Conservation (phyloP, 805 yeast genomes). For the Middelhovenomyces tepae region DNA sequence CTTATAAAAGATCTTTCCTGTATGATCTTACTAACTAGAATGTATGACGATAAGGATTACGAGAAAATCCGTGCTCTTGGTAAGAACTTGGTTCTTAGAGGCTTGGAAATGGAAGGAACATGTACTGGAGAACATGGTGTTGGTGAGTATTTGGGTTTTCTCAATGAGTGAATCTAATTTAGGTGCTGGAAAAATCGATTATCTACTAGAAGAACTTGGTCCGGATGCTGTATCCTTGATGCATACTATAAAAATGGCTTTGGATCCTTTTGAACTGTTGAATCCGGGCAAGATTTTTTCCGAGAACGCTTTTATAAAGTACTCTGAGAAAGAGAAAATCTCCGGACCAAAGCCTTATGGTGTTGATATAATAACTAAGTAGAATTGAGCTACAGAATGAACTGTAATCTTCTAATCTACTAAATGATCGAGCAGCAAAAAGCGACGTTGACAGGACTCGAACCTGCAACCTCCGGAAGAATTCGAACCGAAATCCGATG, state of each 20-base stretch:
- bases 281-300: slow-evolving; percentile 72
- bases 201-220: slow-evolving; percentile 56
- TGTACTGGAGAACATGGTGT: slow-evolving; percentile 86
- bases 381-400: no score
- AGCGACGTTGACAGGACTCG: slow-evolving; percentile 27
- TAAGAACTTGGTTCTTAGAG: slow-evolving; percentile 54
- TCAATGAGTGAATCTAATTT: no score
- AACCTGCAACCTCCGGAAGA: slow-evolving; percentile 27
- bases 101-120: slow-evolving; percentile 67
- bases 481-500: slow-evolving; percentile 25
- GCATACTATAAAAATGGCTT: slow-evolving; percentile 62
- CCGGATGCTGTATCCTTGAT: slow-evolving; percentile 56
- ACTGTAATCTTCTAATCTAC: no score
- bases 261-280: slow-evolving; percentile 64
- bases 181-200: slow-evolving; percentile 58
- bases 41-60: slow-evolving; percentile 30
- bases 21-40: not conserved
- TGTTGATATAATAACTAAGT: no score
- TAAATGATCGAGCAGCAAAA: no score
- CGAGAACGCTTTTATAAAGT: no score
- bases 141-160: no score
- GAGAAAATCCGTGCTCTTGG: slow-evolving; percentile 42
- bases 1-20: slow-evolving; percentile 13
- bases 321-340: no score
- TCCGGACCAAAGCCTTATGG: no score